Conservation (phyloP, 208 protist genomes). For the Acanthamoeba triangularis region DNA sequence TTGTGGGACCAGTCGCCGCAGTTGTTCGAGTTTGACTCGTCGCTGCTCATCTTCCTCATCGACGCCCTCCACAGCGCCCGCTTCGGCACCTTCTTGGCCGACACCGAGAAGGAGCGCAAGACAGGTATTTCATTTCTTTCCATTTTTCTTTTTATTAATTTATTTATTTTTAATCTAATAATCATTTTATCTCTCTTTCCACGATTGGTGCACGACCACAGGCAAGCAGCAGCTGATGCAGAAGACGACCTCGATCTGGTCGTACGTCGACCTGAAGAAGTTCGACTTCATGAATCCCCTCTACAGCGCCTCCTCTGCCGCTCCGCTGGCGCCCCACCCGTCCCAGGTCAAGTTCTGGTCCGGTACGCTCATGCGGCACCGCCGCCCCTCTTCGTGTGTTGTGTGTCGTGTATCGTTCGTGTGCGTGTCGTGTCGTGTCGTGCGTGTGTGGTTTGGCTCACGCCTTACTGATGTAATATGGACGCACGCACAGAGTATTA, state of each 20-base stretch:
- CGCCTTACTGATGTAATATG: too few species aligned
- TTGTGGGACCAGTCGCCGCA: conserved; percentile 71
- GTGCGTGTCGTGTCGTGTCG: neutral
- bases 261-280: conserved; percentile 9
- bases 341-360: conserved; percentile 72
- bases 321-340: conserved; percentile 23
- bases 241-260: conserved; percentile 60
- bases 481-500: neutral
- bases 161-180: too few species aligned
- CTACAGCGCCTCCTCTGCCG: neutral
- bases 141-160: neutral
- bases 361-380: neutral
- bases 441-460: too few species aligned
- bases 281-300: neutral
- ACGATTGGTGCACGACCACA: neutral
- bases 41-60: conserved; percentile 61
- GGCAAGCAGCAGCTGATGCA: conserved; percentile 63
- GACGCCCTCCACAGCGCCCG: conserved; percentile 55
- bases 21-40: conserved; percentile 59
- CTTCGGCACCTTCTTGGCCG: conserved; percentile 67
- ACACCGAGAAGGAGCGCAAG: conserved; percentile 71
- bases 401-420: neutral
- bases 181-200: neutral
- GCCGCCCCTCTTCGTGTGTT: neutral
- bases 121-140: neutral